Evolutionary conservation across 441 rosid genomes (phyloP), one percentile per base, ranked within the genome.

Genomic region (Pelargonium fulgidum): DNA sequence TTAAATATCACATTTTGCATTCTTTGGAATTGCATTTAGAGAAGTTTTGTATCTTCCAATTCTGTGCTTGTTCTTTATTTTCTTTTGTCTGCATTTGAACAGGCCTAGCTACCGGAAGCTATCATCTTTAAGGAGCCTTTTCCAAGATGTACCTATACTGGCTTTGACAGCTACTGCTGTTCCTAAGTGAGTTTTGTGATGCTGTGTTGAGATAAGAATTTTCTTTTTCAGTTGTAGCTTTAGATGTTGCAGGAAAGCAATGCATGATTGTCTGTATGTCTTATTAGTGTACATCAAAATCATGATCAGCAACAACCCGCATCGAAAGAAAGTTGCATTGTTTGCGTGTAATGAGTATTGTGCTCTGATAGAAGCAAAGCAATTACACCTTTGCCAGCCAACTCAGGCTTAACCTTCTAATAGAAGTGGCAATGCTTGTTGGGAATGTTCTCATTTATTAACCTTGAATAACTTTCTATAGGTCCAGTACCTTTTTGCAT

Each of bases 151-250:
- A 70, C 93, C 99, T 64, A 72, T 91, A 68, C 73, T 93, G 85
- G 96, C 99, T 58, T 80, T 91, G 80, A 91, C 97, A 2, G 99
- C 96, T 68, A 91, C 99, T 69, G 99, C 99, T 77, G 91, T 79
- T 83, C 97, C 96, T 11, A 90, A 88, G 99, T 93, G 68, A 77
- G 94, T 82, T 58, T 77, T 64, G 48, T 65, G n/a, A 36, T 50
- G 9, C 22, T 63, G 24, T 68, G 47, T 48, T 70, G 66, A 47
- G 42, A 24, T 7, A 62, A 66, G 45, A 47, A 19, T 69, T 17
- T n/a, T 48, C 3, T 39, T 66, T 72, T 13, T 62, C n/a, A 61
- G 22, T 45, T 42, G 36, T 65, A 19, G 47, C 65, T 33, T 54
- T 70, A n/a, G 29, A 17, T 52, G 29, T 59, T 59, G 22, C 22